Evolutionary conservation across 306 rosid species (phyloP).

Genomic region (Erythrophleum fordii): DNA sequence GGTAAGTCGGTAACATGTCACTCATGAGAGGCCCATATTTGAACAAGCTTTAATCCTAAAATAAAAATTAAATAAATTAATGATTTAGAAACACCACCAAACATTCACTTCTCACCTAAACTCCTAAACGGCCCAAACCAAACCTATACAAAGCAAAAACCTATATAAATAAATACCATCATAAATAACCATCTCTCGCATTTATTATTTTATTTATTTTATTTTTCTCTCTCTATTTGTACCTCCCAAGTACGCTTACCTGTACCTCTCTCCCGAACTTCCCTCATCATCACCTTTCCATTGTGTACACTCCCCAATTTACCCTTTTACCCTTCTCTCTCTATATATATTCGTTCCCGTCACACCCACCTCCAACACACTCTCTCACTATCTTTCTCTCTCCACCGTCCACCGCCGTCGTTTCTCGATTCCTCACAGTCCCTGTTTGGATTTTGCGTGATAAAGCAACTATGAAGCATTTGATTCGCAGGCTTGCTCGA

Average conservation of each 20-base stretch:
- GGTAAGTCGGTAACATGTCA: neutral
- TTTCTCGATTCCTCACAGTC: no score
- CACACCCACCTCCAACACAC: slow-evolving; percentile 5
- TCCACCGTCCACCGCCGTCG: neutral
- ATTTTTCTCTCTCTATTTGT: slow-evolving; percentile 52
- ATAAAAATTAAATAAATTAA: neutral
- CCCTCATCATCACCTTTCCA: slow-evolving; percentile 73
- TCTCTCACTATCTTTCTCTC: neutral
- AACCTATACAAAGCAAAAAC: neutral
- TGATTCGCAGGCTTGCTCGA: slow-evolving; percentile 81
- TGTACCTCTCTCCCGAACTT: slow-evolving; percentile 87
- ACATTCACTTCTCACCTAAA: slow-evolving; percentile 19
- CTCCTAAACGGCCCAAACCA: neutral
- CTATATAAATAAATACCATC: neutral
- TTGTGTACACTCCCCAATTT: slow-evolving; percentile 41
- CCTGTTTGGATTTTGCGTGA: no score
- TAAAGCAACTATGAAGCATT: slow-evolving; percentile 61
- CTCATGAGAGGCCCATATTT: neutral
- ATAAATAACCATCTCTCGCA: neutral
- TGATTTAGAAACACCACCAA: neutral
- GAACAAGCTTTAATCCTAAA: neutral
- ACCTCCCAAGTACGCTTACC: slow-evolving; percentile 96
- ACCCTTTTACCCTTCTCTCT: slow-evolving; percentile 16
- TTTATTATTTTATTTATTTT: neutral
- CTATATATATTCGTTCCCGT: slow-evolving; percentile 31